Percentiles rank a stretch among this genome's conserved stretches.
Conservation (phyloP, 371 early-diverging fungal genomes). For the Lichtheimia corymbifera region DNA sequence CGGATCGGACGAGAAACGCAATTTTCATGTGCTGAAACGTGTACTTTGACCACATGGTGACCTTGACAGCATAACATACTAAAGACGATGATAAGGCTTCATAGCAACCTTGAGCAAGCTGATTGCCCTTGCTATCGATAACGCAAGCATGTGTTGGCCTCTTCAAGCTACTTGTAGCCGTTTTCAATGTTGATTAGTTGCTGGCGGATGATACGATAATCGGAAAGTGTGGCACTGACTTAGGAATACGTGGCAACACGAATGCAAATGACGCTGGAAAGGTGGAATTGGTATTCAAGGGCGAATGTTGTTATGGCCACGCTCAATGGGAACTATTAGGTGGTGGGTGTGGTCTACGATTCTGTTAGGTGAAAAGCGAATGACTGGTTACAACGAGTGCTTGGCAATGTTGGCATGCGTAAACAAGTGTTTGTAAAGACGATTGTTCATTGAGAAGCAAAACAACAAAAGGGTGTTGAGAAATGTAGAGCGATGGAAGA, state of each 20-base stretch:
- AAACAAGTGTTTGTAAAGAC: too few relatives aligned
- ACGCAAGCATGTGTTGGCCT: constrained; percentile 98
- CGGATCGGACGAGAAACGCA: too few relatives aligned
- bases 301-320: constrained; percentile 85
- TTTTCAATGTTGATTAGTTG: constrained; percentile 96
- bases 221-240: constrained; percentile 81
- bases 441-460: too few relatives aligned
- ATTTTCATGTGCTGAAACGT: too few relatives aligned
- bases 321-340: constrained; percentile 76
- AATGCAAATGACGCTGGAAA: constrained; percentile 86
- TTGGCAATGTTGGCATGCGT: too few relatives aligned
- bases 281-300: constrained; percentile 87
- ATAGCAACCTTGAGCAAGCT: constrained; percentile 98
- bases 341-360: constrained; percentile 13
- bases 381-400: too few relatives aligned
- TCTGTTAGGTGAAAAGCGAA: too few relatives aligned
- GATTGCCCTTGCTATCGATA: constrained; percentile 95
- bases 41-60: constrained; percentile 88
- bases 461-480: too few relatives aligned
- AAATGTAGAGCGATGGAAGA: too few relatives aligned
- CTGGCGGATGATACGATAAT: constrained; percentile 85
- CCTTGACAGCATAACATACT: constrained; percentile 88
- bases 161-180: constrained; percentile 99
- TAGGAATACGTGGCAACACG: constrained; percentile 80
- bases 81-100: constrained; percentile 81